Evolutionary conservation across 2,329 filamentous ascomycete genomes (phyloP), one percentile per base, ranked within the genome.

Genomic region (Coleophoma cylindrospora): DNA sequence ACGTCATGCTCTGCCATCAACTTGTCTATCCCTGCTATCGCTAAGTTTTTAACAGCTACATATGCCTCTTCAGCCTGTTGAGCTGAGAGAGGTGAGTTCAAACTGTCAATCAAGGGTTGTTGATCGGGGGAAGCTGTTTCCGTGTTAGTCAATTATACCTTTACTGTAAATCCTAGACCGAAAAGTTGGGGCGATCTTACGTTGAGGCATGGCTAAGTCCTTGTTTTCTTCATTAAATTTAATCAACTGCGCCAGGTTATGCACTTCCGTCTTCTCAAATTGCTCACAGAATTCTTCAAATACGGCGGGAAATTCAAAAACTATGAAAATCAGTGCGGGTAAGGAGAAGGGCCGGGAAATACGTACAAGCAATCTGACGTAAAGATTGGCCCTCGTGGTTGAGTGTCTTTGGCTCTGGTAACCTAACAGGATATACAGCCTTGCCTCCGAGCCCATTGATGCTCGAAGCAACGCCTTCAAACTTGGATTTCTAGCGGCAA

Each of bases 161-260:
- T 10, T 6, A 10, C 34, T 34, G 19, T 6, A n/a, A n/a, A 34
- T 34, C 13, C 19, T n/a, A 21, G 11, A 13, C 21, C 12, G 17
- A 13, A 49, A 3, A 3, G 4, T 10, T 8, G 4, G 2, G 9
- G 27, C 9, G 27, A 27, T 27, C 55, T 52, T 51, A 61, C 56
- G 54, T 34, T 53, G 41, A 50, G 58, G 54, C 40, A 61, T 48
- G 14, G 54, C 53, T 14, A 50, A 27, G 8, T 43, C 50, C 7
- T 50, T 53, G 44, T 62, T 47, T 14, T 57, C 52, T 13, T 56
- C 44, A n/a, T 61, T 62, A 54, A 56, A 62, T 27, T 51, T 50
- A 22, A 64, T 45, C n/a, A 62, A 41, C 37, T 61, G 58, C 13
- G 45, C 43, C 7, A 59, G 49, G 9, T 43, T 55, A 19, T 36